Conservation (phyloP, 345 rosid genomes). For the Balakata baccata region DNA sequence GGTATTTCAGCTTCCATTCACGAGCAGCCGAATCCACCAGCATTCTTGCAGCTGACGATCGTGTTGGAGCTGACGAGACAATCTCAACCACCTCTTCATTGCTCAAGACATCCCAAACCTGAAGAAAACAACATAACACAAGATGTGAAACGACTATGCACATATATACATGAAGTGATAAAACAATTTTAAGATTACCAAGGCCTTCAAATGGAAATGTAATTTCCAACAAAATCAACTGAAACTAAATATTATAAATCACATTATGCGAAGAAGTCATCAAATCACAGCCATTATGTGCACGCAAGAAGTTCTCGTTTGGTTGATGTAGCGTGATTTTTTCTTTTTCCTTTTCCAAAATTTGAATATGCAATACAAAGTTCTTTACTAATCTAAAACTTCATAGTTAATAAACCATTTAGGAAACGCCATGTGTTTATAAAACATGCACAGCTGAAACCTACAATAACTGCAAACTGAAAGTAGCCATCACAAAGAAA, state of each 20-base stretch:
- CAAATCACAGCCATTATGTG: background rate
- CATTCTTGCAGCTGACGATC: slow-evolving; percentile 81
- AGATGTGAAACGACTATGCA: too few species aligned
- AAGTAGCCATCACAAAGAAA: background rate
- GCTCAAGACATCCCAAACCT: slow-evolving; percentile 99
- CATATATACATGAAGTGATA: too few species aligned
- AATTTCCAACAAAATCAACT: background rate
- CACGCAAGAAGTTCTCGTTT: background rate
- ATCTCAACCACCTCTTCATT: slow-evolving; percentile 95
- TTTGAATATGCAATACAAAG: background rate
- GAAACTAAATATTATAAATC: background rate
- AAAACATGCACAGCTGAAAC: background rate
- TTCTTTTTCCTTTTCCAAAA: background rate
- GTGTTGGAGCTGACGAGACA: slow-evolving; percentile 69
- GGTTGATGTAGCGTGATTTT: background rate
- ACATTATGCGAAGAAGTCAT: background rate
- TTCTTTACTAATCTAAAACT: background rate
- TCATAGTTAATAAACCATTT: background rate
- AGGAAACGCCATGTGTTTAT: background rate
- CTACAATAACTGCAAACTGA: too few species aligned
- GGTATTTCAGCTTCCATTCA: slow-evolving; percentile 95
- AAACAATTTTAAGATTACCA: background rate
- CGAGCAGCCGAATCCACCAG: slow-evolving; percentile 85
- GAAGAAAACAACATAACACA: slow-evolving; percentile 11
- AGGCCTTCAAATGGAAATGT: background rate